These are phyloP conservation scores for Tetracentron sinense DNA, from an alignment of 164 flowering plant species.

Conservation along the genomic window DNA sequence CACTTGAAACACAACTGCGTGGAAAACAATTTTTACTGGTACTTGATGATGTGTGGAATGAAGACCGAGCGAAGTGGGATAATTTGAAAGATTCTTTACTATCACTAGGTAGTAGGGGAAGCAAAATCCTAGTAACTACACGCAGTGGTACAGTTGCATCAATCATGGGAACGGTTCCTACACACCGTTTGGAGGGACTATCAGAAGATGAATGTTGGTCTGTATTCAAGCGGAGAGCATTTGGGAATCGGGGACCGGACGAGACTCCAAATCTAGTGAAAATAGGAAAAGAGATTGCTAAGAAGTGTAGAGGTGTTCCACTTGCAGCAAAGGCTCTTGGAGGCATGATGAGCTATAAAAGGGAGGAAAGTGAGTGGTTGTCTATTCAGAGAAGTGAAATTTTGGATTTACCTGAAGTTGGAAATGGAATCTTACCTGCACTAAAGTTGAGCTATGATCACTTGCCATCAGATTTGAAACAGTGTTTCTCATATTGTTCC, in stretches of 20 bases:
- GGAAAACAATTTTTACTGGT: too few species aligned
- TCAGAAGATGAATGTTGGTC: not conserved
- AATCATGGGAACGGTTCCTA: not conserved
- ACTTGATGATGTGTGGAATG: too few species aligned
- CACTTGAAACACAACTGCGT: too few species aligned
- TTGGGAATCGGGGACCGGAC: not conserved
- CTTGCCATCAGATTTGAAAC: not conserved
- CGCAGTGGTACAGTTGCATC: not conserved
- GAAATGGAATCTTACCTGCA: not conserved
- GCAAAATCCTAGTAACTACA: not conserved
- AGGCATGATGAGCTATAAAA: not conserved
- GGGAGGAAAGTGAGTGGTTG: not conserved
- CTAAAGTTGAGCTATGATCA: not conserved
- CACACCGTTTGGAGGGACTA: not conserved
- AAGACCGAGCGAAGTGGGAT: too few species aligned
- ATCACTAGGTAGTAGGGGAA: too few species aligned
- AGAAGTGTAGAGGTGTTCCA: not conserved
- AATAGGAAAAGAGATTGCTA: not conserved
- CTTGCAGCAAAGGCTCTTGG: not conserved
- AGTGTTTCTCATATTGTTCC: not conserved
- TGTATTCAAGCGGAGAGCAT: not conserved
- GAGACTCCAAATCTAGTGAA: not conserved
- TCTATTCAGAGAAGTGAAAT: not conserved
- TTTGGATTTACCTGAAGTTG: not conserved
- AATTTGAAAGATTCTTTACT: too few species aligned